Evolutionary conservation across 768 basidiomycete genomes (phyloP), one percentile per base, ranked within the genome.

Genomic region (Pleurotus salmoneostramineus): DNA sequence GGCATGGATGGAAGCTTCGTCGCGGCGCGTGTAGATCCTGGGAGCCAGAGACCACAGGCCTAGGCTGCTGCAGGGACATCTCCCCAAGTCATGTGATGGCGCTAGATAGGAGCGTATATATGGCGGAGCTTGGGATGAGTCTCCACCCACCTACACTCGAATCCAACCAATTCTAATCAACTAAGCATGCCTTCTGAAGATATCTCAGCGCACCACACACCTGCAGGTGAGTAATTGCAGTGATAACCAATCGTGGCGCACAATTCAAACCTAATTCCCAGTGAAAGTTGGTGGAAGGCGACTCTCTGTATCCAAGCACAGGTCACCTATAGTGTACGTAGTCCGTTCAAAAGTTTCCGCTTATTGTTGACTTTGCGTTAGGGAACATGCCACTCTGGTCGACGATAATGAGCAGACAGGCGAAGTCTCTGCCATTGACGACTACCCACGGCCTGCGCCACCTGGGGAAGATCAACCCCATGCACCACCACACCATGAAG

Each of bases 381-480:
- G 37, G 14, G 37, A 37, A 37, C n/a, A 33, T 7, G 33, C 40
- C 3, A 6, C 40, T 17, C 12, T 6, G 3, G 40, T 31, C 27
- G 40, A 55, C 27, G 56, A 42, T 34, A 35, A 42, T 32, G 50
- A 61, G 37, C 60, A 66, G 33, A 48, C 65, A 12, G 57, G 42
- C 35, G 62, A 59, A 56, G 51, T 61, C 54, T n/a, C 67, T 14
- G 74, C 69, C 42, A 57, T 64, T 21, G 58, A 67, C 15, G 78
- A 81, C 65, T 85, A 86, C 60, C 84, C 84, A 6, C 75, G 84
- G 32, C 84, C 83, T 10, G 73, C 74, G n/a, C 49, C 70, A 43
- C 74, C 75, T 5, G 68, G 67, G 27, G 72, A 74, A 21, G 70
- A 65, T 8, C 69, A 69, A 1, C 66, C 64, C 10, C 69, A 73